Percentiles rank a stretch among this genome's conserved stretches.
These are phyloP conservation scores for Aureobasidium sp. DNA, from an alignment of 2,329 filamentous ascomycete species.

Conservation along the genomic window DNA sequence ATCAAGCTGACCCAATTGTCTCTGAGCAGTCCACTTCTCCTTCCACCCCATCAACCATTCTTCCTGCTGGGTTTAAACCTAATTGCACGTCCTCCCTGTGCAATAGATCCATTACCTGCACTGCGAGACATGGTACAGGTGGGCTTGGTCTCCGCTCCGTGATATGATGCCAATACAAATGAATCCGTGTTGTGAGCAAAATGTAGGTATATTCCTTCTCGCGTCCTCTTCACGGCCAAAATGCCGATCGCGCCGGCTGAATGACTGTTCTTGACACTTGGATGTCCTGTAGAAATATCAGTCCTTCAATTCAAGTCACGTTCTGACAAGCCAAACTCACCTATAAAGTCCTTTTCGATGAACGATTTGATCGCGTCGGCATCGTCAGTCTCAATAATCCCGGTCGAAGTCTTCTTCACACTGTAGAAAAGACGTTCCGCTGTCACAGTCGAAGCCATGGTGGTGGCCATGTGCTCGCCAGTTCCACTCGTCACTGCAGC, in stretches of 20 bases:
- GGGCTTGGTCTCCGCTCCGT: conserved; percentile 77
- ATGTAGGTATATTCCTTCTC: conserved; percentile 81
- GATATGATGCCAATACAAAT: conserved; percentile 86
- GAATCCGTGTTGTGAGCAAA: conserved; percentile 98
- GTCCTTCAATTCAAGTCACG: conserved; percentile 4
- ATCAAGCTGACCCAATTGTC: background rate
- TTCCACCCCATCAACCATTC: conserved; percentile 4
- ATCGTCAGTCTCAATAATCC: conserved; percentile 36
- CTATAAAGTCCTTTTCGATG: conserved; percentile 92
- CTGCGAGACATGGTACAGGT: conserved; percentile 90
- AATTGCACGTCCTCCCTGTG: conserved; percentile 51
- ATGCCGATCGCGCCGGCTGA: conserved; percentile 92
- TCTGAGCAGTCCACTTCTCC: background rate
- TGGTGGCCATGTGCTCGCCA: conserved; percentile 98
- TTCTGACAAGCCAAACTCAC: conserved; percentile 39
- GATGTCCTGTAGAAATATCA: conserved; percentile 60
- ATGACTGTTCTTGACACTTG: conserved; percentile 81
- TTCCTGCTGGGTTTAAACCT: conserved; percentile 2
- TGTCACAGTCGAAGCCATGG: conserved; percentile 88
- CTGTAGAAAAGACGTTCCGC: conserved; percentile 85
- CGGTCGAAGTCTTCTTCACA: conserved; percentile 65
- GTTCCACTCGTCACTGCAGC: conserved; percentile 94
- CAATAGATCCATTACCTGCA: conserved; percentile 56
- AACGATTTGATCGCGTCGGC: conserved; percentile 84
- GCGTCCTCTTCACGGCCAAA: conserved; percentile 88